Evolutionary conservation across 352 stramenopile genomes (phyloP).

Genomic region (Globisporangium uncinulatum): DNA sequence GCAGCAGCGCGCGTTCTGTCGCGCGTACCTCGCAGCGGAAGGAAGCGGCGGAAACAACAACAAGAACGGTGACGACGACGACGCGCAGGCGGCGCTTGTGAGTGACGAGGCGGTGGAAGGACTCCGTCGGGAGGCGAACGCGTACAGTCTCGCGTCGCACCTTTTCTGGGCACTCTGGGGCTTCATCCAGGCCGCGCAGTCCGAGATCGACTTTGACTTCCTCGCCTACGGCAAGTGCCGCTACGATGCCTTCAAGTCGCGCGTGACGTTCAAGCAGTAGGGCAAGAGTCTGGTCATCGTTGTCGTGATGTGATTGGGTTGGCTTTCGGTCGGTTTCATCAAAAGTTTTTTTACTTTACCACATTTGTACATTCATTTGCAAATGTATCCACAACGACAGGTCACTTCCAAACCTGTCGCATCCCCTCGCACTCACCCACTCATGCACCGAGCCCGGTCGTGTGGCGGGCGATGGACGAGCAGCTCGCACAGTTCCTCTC

Average conservation of each 20-base stretch:
- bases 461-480: slow-evolving; percentile 24
- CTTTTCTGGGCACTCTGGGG: slow-evolving; percentile 90
- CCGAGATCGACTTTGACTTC: slow-evolving; percentile 92
- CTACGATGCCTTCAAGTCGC: slow-evolving; percentile 65
- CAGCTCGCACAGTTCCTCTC: slow-evolving; percentile 79
- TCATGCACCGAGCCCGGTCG: slow-evolving; percentile 7
- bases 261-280: slow-evolving; percentile 44
- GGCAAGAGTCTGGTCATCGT: not conserved
- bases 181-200: slow-evolving; percentile 87
- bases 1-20: slow-evolving; percentile 66
- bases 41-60: slow-evolving; percentile 9
- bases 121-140: slow-evolving; percentile 67
- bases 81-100: slow-evolving; percentile 21
- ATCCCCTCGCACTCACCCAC: not conserved
- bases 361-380: not conserved
- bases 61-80: slow-evolving; percentile 9
- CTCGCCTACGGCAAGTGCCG: slow-evolving; percentile 75
- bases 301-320: not conserved
- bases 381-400: no score
- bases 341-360: no score
- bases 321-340: no score
- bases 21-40: slow-evolving; percentile 55
- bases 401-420: not conserved
- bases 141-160: slow-evolving; percentile 83
- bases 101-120: slow-evolving; percentile 51